Evolutionary conservation across 192 early-diverging fungal genomes (phyloP), one percentile per base, ranked within the genome.

Genomic region (Podila verticillata): DNA sequence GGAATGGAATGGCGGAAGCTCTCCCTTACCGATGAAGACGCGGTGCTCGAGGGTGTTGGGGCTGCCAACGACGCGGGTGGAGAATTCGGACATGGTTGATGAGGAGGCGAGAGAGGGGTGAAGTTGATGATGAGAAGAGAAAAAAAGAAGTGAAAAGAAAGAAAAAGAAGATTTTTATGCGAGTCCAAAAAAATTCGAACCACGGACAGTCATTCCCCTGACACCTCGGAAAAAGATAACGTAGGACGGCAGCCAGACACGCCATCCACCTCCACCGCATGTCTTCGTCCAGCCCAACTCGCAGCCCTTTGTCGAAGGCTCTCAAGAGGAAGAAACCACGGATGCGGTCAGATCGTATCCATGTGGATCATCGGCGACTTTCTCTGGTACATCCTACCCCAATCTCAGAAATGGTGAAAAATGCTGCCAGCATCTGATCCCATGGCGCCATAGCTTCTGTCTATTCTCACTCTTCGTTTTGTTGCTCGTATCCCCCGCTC

Each of bases 21-120:
- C 39, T 15, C 39, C 39, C 68, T 61, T 87, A 96, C 94, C 94
- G 85, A 93, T 91, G 85, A 84, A 98, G 70, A 97, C 89, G 66
- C 95, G 90, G 91, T 95, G 89, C 67, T 98, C 97, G 44, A 96
- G 87, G 28, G 93, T 88, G 93, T 96, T 92, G 75, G 93, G 89
- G 59, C 93, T 90, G 65, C 95, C 96, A 65, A 97, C 89, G 59
- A 91, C 87, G 71, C 97, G 92, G 82, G 93, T 91, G 61, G 90
- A 91, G 88, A 91, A 96, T 60, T 87, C 86, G 64, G 88, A 85
- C 89, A 88, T 91, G 59, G 44, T 81, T 28, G 44, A 24, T 57
- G 66, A 60, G 49, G 34, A 39, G 57, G n/a, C n/a, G n/a, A 63
- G 68, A 8, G 28, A 29, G 67, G 26, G 35, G n/a, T 63, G 59